These are phyloP conservation scores for Penicillium desertorum DNA, from an alignment of 495 filamentous ascomycete genomes.

Conservation along the genomic window DNA sequence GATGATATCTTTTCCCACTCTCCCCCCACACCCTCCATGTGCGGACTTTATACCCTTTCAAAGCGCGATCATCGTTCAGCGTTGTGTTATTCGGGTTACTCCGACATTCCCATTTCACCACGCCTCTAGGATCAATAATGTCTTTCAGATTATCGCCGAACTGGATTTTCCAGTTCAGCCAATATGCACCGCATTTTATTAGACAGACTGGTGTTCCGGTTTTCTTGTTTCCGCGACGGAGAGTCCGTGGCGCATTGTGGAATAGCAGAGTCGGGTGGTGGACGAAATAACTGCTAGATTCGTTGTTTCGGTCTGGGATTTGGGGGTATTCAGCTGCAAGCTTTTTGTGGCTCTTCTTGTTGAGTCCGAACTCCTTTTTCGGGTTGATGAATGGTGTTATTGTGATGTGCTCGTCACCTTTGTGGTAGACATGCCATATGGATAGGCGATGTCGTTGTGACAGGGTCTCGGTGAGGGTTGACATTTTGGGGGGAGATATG, in stretches of 20 bases:
- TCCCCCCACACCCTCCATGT: slow-evolving; percentile 21
- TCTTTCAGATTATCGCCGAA: slow-evolving; percentile 8
- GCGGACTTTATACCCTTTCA: slow-evolving; percentile 24
- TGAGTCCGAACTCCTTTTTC: slow-evolving; percentile 15
- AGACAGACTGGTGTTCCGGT: slow-evolving; percentile 12
- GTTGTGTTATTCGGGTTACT: slow-evolving; percentile 15
- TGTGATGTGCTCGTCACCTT: slow-evolving; percentile 12
- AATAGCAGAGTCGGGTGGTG: slow-evolving; percentile 18
- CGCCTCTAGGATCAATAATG: slow-evolving; percentile 19
- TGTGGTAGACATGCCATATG: slow-evolving; percentile 20
- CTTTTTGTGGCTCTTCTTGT: neutral
- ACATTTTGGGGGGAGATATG: slow-evolving; percentile 1
- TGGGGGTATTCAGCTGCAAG: no score
- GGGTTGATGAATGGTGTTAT: slow-evolving; percentile 13
- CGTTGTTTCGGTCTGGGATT: neutral
- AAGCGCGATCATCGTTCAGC: slow-evolving; percentile 7
- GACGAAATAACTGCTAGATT: slow-evolving; percentile 20
- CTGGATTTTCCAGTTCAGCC: slow-evolving; percentile 20
- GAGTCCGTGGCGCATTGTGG: slow-evolving; percentile 15
- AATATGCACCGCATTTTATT: slow-evolving; percentile 12
- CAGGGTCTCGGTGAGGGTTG: slow-evolving; percentile 7
- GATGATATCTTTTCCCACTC: slow-evolving; percentile 15
- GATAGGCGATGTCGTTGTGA: slow-evolving; percentile 10
- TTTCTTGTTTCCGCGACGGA: slow-evolving; percentile 15
- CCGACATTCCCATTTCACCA: slow-evolving; percentile 19